phyloP scores from a whole-genome alignment of 1,284 basidiomycete genomes.

The Naganishia cerealis region DNA sequence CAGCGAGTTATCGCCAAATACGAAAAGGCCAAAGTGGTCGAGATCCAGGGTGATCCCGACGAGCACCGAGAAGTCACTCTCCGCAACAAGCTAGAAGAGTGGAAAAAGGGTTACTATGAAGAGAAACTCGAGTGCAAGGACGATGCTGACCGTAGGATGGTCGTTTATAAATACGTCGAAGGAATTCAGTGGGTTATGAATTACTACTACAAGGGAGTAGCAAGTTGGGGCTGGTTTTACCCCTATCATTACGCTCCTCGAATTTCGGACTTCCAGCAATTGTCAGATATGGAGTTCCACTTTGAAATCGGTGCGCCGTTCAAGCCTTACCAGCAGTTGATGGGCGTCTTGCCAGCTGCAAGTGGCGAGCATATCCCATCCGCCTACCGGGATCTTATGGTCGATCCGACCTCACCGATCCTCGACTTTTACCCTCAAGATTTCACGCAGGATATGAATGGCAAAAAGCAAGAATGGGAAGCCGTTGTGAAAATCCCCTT shows the following conservation, averaged over 20 bases:
- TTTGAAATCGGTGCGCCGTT: constrained; percentile 89
- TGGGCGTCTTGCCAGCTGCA: constrained; percentile 92
- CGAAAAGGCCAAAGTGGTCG: constrained; percentile 72
- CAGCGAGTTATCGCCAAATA: constrained; percentile 85
- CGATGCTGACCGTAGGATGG: constrained; percentile 64
- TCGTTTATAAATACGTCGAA: constrained; percentile 82
- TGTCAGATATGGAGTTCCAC: constrained; percentile 76
- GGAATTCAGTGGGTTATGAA: constrained; percentile 98
- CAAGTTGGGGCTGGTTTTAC: constrained; percentile 99
- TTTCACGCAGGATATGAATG: constrained; percentile 92
- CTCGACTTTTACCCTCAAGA: constrained; percentile 89
- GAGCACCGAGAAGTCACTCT: constrained; percentile 70
- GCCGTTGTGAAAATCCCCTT: constrained; percentile 99
- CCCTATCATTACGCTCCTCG: constrained; percentile 95
- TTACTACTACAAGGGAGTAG: constrained; percentile 96
- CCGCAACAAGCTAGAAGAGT: constrained; percentile 81
- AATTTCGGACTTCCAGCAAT: constrained; percentile 75
- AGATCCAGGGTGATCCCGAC: constrained; percentile 70
- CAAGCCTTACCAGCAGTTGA: constrained; percentile 91
- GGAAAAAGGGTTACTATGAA: constrained; percentile 88
- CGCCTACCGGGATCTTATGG: constrained; percentile 89
- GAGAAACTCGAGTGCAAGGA: constrained; percentile 78
- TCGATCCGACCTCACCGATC: constrained; percentile 79
- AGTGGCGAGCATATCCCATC: constrained; percentile 82
- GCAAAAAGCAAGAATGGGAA: constrained; percentile 99